These are phyloP conservation scores for Scytalidium sp. DNA, from an alignment of 2,329 filamentous ascomycete genomes.

Conservation along the genomic window DNA sequence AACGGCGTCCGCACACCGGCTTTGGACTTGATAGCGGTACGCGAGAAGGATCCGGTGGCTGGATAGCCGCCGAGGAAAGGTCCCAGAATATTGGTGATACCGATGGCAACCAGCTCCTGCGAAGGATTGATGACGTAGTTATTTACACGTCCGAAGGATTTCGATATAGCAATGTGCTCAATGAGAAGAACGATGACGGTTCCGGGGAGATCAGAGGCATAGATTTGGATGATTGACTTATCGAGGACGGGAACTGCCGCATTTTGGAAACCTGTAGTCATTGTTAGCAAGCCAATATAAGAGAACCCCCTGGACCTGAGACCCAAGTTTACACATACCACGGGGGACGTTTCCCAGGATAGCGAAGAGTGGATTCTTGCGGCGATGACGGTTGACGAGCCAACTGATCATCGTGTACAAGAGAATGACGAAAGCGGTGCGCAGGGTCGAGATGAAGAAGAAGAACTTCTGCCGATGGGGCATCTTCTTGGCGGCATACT, in stretches of 20 bases:
- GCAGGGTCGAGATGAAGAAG: conserved; percentile 89
- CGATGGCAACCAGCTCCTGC: conserved; percentile 93
- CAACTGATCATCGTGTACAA: conserved; percentile 91
- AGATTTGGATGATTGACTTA: conserved; percentile 60
- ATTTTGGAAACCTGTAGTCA: conserved; percentile 68
- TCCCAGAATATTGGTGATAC: conserved; percentile 83
- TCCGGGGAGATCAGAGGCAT: conserved; percentile 73
- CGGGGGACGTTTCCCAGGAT: conserved; percentile 76
- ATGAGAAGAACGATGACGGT: conserved; percentile 93
- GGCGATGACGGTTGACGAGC: conserved; percentile 70
- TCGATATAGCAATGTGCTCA: conserved; percentile 95
- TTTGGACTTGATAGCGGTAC: conserved; percentile 96
- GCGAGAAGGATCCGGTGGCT: conserved; percentile 91
- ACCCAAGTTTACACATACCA: conserved; percentile 53
- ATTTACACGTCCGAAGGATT: conserved; percentile 93
- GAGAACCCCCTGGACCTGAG: too few species aligned
- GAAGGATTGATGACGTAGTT: conserved; percentile 96
- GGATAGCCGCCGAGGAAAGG: conserved; percentile 92
- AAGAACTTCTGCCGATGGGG: conserved; percentile 69
- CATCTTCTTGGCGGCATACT: conserved; percentile 62
- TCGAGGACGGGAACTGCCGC: conserved; percentile 71
- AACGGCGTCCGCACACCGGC: conserved; percentile 90
- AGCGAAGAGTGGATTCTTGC: conserved; percentile 63
- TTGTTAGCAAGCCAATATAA: conserved; percentile 4
- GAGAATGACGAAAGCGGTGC: conserved; percentile 87